Conservation (phyloP, 73 alveolate species). For the Paramecium tetraurelia region DNA sequence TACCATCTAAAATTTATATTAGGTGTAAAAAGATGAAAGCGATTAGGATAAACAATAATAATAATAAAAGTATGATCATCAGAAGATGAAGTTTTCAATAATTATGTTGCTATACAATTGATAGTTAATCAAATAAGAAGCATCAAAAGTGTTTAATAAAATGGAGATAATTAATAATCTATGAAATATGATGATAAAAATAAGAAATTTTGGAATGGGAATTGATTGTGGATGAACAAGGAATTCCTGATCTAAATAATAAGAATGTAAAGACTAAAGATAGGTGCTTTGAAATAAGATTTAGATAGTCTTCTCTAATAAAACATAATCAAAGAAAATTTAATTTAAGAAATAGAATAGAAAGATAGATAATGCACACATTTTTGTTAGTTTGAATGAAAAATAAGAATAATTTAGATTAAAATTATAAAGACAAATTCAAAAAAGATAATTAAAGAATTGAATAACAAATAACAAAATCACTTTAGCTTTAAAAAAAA, state of each 20-base stretch:
- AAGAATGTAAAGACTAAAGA: not conserved
- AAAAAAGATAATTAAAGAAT: conserved; percentile 16
- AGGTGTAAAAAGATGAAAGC: not conserved
- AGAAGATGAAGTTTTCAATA: not conserved
- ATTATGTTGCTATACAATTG: not conserved
- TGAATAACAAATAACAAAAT: not conserved
- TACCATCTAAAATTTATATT: not conserved
- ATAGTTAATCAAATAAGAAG: not conserved
- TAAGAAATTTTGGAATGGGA: conserved; percentile 6
- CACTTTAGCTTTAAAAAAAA: not conserved
- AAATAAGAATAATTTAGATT: not conserved
- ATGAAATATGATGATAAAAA: conserved; percentile 1
- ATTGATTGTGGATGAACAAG: not conserved
- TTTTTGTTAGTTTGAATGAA: not conserved
- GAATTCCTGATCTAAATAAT: not conserved
- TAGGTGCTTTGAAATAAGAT: conserved; percentile 22
- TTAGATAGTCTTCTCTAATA: not conserved
- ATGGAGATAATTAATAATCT: not conserved
- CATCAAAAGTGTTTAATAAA: not conserved
- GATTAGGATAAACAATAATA: not conserved
- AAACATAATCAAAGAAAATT: conserved; percentile 26
- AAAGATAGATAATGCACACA: not conserved
- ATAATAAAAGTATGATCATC: not conserved
- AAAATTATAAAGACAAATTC: not conserved
- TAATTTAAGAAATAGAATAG: conserved; percentile 24